phyloP scores from a whole-genome alignment of 2,329 filamentous ascomycete genomes.

The Phialocephala sp. region DNA sequence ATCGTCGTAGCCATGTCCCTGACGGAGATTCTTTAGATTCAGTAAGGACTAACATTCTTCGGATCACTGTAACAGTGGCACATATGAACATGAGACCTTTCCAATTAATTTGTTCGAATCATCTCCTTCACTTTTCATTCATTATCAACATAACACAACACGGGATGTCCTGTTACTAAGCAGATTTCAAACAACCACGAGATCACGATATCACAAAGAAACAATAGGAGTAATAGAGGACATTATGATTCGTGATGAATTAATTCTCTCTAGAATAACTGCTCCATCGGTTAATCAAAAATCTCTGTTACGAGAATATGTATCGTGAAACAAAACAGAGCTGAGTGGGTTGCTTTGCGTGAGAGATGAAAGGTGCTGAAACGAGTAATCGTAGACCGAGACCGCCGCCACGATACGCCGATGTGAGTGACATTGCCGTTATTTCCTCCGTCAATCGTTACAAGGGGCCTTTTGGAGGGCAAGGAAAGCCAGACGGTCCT shows the following conservation, averaged over 20 bases:
- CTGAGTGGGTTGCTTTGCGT: slow-evolving; percentile 18
- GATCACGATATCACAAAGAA: neutral
- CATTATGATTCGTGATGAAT: neutral
- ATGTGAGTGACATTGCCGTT: neutral
- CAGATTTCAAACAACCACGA: neutral
- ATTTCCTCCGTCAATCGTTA: neutral
- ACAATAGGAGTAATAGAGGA: neutral
- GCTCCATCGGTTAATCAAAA: neutral
- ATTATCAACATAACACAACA: too few species aligned
- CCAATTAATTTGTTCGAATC: too few species aligned
- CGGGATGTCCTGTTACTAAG: too few species aligned
- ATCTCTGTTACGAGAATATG: neutral
- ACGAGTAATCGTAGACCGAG: slow-evolving; percentile 5
- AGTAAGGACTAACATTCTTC: too few species aligned
- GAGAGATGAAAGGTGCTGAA: slow-evolving; percentile 7
- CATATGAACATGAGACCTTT: too few species aligned
- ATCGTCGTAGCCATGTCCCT: too few species aligned
- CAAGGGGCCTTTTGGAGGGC: neutral
- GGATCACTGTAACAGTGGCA: too few species aligned
- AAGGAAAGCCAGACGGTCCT: neutral
- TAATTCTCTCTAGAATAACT: neutral
- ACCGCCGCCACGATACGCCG: slow-evolving; percentile 7
- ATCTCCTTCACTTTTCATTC: too few species aligned
- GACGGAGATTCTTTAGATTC: too few species aligned
- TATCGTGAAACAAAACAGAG: slow-evolving; percentile 16